Percentiles rank a stretch among this genome's conserved stretches.
These are phyloP conservation scores for Eucalyptus grandis DNA, from an alignment of 345 rosid species.

Conservation along the genomic window DNA sequence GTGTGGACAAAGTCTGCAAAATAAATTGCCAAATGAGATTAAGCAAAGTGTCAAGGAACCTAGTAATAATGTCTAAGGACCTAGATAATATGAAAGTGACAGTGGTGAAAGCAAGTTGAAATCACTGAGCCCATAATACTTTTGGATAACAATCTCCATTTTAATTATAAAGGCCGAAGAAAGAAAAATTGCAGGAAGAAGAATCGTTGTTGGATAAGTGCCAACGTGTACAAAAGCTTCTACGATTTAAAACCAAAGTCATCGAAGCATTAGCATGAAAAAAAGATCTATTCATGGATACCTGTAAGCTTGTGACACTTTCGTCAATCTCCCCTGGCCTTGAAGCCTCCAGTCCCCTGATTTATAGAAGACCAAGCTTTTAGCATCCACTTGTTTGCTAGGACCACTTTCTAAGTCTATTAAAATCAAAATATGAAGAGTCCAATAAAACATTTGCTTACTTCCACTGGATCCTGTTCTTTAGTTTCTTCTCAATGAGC, in stretches of 20 bases:
- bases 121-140: background rate
- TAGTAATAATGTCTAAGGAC: background rate
- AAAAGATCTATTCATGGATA: slow-evolving; percentile 7
- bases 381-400: background rate
- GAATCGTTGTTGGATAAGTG: background rate
- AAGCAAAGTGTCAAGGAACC: background rate
- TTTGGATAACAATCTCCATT: background rate
- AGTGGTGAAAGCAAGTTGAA: background rate
- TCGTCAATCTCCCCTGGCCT: slow-evolving; percentile 73
- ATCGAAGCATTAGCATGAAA: background rate
- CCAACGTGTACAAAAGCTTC: background rate
- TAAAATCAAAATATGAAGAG: background rate
- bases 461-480: slow-evolving; percentile 99
- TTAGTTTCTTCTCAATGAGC: slow-evolving; percentile 91
- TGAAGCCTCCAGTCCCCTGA: slow-evolving; percentile 88
- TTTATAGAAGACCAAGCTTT: slow-evolving; percentile 1
- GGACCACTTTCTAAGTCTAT: background rate
- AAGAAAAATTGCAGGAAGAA: background rate
- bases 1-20: background rate
- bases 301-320: slow-evolving; percentile 76
- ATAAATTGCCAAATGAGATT: background rate
- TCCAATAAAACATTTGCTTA: slow-evolving; percentile 6
- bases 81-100: background rate
- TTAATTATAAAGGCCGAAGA: background rate
- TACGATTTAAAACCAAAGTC: background rate